These are phyloP conservation scores for Dioszegia hungarica DNA, from an alignment of 768 basidiomycete species.

Conservation along the genomic window DNA sequence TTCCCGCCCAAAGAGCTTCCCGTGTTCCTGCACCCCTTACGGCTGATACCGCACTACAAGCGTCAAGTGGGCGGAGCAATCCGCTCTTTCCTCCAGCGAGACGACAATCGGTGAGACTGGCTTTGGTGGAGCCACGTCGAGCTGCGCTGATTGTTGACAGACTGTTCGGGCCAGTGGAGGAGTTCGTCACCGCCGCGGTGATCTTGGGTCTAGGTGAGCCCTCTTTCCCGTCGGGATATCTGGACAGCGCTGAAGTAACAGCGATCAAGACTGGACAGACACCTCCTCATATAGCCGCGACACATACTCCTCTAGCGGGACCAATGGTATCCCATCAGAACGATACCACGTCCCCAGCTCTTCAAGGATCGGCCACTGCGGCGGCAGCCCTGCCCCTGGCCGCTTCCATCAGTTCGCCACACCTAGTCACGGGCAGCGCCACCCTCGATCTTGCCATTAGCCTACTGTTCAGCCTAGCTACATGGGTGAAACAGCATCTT, in stretches of 20 bases:
- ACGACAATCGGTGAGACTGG: background rate
- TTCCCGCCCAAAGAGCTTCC: constrained; percentile 18
- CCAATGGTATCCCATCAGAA: too few species aligned
- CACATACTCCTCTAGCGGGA: too few species aligned
- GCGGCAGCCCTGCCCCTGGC: too few species aligned
- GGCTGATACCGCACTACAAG: constrained; percentile 21
- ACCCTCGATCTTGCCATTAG: too few species aligned
- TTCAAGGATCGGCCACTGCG: too few species aligned
- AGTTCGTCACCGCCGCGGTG: constrained; percentile 25
- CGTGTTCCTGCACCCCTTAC: constrained; percentile 27
- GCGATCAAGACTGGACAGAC: background rate
- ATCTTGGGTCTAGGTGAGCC: constrained; percentile 30
- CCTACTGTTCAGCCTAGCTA: background rate
- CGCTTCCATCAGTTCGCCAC: background rate
- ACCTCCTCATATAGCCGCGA: too few species aligned
- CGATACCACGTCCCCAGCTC: too few species aligned
- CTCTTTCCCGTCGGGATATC: background rate
- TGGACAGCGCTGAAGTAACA: constrained; percentile 12
- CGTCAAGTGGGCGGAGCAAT: background rate
- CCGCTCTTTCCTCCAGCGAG: background rate
- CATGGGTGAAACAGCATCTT: background rate
- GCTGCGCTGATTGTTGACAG: constrained; percentile 2
- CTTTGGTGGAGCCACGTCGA: background rate
- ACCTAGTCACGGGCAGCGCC: background rate
- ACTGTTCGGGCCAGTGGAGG: constrained; percentile 38